These are phyloP conservation scores for Cenococcum geophilum DNA, from an alignment of 495 filamentous ascomycete genomes.

Conservation along the genomic window DNA sequence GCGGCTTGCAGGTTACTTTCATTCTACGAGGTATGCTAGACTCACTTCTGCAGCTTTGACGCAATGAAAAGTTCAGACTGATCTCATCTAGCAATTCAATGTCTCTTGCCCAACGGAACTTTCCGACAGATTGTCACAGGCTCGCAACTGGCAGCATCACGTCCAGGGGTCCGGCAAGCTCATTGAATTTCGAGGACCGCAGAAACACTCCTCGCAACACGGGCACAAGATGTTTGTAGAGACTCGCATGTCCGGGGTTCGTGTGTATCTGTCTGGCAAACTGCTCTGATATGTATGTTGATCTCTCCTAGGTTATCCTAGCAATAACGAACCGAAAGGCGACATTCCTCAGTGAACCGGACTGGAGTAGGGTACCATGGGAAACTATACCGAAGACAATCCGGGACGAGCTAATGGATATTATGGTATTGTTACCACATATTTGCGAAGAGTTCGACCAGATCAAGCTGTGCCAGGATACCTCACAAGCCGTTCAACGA, in stretches of 20 bases:
- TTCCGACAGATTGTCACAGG: background rate
- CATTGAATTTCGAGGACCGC: constrained; percentile 9
- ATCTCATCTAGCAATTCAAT: constrained; percentile 12
- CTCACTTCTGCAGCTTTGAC: background rate
- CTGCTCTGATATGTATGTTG: background rate
- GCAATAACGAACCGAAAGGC: constrained; percentile 10
- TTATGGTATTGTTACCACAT: constrained; percentile 6
- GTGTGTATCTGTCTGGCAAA: background rate
- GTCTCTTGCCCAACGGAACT: background rate
- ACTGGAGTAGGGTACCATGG: constrained; percentile 15
- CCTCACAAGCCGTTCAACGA: background rate
- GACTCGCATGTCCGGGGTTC: constrained; percentile 8
- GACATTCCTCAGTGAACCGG: constrained; percentile 10
- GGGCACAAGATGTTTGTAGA: constrained; percentile 21
- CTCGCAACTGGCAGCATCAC: constrained; percentile 16
- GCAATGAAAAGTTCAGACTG: background rate
- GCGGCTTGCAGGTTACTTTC: constrained; percentile 13
- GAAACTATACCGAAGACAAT: background rate
- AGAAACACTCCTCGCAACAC: background rate
- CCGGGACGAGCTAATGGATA: constrained; percentile 7
- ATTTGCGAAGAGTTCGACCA: constrained; percentile 14
- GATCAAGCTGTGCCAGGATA: background rate
- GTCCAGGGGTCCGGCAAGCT: constrained; percentile 12
- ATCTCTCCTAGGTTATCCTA: constrained; percentile 9
- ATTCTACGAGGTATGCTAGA: constrained; percentile 16